Conservation (phyloP, 2,329 filamentous ascomycete genomes). For the Rasamsonia emersonii region DNA sequence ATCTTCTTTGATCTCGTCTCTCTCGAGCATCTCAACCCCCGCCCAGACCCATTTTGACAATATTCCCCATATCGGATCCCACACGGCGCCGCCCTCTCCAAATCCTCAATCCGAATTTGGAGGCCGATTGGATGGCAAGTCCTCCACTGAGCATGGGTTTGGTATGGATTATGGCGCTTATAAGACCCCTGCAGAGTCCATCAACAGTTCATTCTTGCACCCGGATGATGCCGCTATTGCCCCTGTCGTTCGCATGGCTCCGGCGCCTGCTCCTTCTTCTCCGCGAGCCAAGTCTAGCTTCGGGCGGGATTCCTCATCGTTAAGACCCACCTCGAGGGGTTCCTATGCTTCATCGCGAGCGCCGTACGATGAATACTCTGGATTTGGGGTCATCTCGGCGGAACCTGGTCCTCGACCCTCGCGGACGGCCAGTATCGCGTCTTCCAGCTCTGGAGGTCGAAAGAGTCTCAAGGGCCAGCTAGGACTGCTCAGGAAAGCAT, state of each 20-base stretch:
- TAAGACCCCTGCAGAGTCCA: slow-evolving; percentile 43
- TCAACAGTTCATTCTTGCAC: slow-evolving; percentile 42
- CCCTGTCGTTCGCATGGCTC: slow-evolving; percentile 72
- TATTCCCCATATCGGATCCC: slow-evolving; percentile 35
- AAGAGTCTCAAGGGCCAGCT: slow-evolving; percentile 30
- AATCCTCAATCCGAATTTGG: slow-evolving; percentile 19
- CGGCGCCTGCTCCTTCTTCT: slow-evolving; percentile 57
- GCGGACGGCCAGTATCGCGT: slow-evolving; percentile 30
- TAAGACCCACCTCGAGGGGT: slow-evolving; percentile 27
- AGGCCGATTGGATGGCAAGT: slow-evolving; percentile 20
- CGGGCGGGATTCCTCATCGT: slow-evolving; percentile 34
- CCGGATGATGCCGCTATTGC: slow-evolving; percentile 52
- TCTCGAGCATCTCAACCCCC: slow-evolving; percentile 54
- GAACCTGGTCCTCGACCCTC: slow-evolving; percentile 32
- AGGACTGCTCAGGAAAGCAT: slow-evolving; percentile 25
- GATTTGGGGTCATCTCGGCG: slow-evolving; percentile 32
- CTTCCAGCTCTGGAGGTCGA: slow-evolving; percentile 29
- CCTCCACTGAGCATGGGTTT: slow-evolving; percentile 39
- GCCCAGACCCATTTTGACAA: slow-evolving; percentile 62
- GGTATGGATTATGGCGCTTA: slow-evolving; percentile 67
- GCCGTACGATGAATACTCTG: slow-evolving; percentile 21
- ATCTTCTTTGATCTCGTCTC: slow-evolving; percentile 53
- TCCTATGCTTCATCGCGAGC: slow-evolving; percentile 27
- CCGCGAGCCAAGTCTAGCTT: slow-evolving; percentile 54
- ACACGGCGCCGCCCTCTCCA: slow-evolving; percentile 29